These are phyloP conservation scores for Schizochytrium sp. DNA, from an alignment of 108 stramenopile genomes.

Conservation along the genomic window DNA sequence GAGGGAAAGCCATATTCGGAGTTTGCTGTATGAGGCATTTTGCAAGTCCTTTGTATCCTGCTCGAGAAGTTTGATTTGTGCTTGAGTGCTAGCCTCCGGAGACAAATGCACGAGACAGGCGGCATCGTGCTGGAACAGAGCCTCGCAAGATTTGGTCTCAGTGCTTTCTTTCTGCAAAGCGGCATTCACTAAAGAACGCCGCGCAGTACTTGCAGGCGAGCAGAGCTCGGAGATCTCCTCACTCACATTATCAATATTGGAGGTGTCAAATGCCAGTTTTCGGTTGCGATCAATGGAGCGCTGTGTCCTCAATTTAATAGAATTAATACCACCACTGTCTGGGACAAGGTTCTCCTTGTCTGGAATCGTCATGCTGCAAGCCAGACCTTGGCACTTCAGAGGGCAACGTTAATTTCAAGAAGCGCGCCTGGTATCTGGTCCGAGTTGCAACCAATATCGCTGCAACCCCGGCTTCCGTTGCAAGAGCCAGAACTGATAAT, in stretches of 20 bases:
- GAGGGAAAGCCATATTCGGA: conserved; percentile 4
- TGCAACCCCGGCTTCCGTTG: no score
- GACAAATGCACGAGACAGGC: conserved; percentile 10
- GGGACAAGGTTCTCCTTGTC: conserved; percentile 45
- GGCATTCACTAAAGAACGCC: background rate
- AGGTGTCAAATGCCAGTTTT: background rate
- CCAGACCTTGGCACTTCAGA: background rate
- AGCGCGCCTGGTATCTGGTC: background rate
- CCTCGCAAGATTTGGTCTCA: conserved; percentile 8
- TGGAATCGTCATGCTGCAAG: background rate
- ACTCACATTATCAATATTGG: background rate
- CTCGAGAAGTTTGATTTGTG: background rate
- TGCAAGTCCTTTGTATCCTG: background rate
- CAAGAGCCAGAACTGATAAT: no score
- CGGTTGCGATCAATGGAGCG: background rate
- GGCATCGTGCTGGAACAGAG: background rate
- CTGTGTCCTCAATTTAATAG: background rate
- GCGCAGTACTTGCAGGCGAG: background rate
- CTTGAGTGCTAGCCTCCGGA: background rate
- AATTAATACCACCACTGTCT: background rate
- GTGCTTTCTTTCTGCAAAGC: conserved; percentile 35
- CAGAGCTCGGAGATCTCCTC: background rate
- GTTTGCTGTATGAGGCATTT: background rate
- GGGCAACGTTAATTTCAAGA: background rate
- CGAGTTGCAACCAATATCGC: background rate